A percentile compares a stretch with the other conserved stretches of the same genome.
Conservation (phyloP, 2,329 filamentous ascomycete species). For the Colletotrichum brevisporum region DNA sequence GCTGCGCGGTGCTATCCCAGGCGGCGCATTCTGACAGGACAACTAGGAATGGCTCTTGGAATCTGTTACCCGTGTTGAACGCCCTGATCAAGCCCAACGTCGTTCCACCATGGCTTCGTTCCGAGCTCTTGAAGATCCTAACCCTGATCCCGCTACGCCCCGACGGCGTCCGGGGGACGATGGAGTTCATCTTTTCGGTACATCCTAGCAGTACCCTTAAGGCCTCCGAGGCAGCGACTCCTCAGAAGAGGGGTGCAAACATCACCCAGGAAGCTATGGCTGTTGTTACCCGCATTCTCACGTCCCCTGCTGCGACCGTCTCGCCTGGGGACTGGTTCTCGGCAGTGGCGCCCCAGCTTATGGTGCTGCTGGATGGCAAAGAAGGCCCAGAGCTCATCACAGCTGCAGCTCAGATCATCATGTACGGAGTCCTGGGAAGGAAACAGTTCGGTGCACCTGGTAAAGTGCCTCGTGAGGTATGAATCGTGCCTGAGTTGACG, state of each 20-base stretch:
- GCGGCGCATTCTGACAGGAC: slow-evolving; percentile 43
- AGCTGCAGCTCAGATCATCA: slow-evolving; percentile 73
- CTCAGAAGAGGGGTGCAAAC: slow-evolving; percentile 71
- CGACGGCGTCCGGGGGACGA: slow-evolving; percentile 75
- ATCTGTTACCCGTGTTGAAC: slow-evolving; percentile 73
- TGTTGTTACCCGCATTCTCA: slow-evolving; percentile 73
- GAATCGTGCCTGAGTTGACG: neutral
- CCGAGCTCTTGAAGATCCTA: slow-evolving; percentile 69
- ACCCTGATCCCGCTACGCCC: slow-evolving; percentile 72
- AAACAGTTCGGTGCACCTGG: slow-evolving; percentile 75
- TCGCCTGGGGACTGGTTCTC: slow-evolving; percentile 71
- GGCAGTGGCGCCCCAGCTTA: slow-evolving; percentile 72
- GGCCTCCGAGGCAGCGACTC: slow-evolving; percentile 55
- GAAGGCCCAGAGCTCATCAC: slow-evolving; percentile 71
- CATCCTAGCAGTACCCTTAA: slow-evolving; percentile 68
- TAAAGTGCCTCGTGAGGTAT: slow-evolving; percentile 40
- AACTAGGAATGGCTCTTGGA: slow-evolving; percentile 57
- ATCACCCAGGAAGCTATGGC: slow-evolving; percentile 79
- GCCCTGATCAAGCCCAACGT: slow-evolving; percentile 73
- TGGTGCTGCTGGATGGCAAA: slow-evolving; percentile 72
- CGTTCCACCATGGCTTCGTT: slow-evolving; percentile 72
- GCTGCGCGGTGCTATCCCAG: slow-evolving; percentile 17
- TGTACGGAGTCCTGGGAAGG: slow-evolving; percentile 76
- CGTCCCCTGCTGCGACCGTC: slow-evolving; percentile 69
- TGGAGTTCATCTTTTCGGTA: slow-evolving; percentile 80